Percentiles rank a stretch among this genome's conserved stretches.
These are phyloP conservation scores for Pilasporangium apinafurcum DNA, from an alignment of 352 stramenopile species.

Conservation along the genomic window DNA sequence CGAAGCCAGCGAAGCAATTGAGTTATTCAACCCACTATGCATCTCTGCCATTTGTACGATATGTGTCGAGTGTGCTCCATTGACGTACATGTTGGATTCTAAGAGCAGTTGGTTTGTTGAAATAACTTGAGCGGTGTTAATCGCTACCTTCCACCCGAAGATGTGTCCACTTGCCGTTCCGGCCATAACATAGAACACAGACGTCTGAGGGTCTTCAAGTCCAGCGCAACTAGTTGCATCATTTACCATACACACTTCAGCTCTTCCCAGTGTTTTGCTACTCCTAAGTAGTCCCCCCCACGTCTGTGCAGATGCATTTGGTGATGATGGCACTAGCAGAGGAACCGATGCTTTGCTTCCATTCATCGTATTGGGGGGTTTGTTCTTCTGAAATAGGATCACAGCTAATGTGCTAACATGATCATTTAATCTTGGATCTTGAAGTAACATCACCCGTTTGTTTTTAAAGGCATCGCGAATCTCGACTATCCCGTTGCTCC, in stretches of 20 bases:
- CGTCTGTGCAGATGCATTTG: no score
- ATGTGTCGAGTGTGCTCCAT: slow-evolving; percentile 36
- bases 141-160: slow-evolving; percentile 21
- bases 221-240: background rate
- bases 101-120: slow-evolving; percentile 5
- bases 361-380: no score
- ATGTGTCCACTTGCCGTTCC: slow-evolving; percentile 32
- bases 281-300: slow-evolving; percentile 2
- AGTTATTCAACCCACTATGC: slow-evolving; percentile 4
- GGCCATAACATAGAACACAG: slow-evolving; percentile 14
- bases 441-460: slow-evolving; percentile 24
- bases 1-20: slow-evolving; percentile 15
- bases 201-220: background rate
- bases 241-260: background rate
- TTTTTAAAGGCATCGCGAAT: slow-evolving; percentile 16
- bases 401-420: slow-evolving; percentile 27
- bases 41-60: slow-evolving; percentile 31
- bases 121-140: background rate
- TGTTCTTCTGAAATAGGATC: background rate
- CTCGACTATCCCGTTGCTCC: slow-evolving; percentile 43
- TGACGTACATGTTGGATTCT: slow-evolving; percentile 12
- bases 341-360: background rate
- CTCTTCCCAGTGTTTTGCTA: background rate
- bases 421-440: slow-evolving; percentile 33
- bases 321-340: background rate